Percentiles rank a stretch among this genome's conserved stretches.
Evolutionary conservation across 805 yeast genomes (phyloP).

Genomic region (Kuraishia capsulata): DNA sequence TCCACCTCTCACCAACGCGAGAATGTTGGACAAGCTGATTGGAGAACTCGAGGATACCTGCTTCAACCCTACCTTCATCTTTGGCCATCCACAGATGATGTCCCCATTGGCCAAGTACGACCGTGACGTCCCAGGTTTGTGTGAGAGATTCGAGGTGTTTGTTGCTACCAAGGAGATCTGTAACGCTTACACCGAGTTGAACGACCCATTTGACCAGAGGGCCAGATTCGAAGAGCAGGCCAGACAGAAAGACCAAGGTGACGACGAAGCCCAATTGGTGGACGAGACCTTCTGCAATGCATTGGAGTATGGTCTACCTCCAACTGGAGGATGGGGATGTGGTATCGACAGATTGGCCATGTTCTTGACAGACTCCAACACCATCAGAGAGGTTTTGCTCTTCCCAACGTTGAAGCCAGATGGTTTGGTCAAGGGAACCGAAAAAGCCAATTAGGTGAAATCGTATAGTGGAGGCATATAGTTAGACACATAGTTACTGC

Average conservation of each 20-base stretch:
- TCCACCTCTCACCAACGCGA: conserved; percentile 88
- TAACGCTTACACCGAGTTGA: conserved; percentile 97
- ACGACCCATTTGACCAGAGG: conserved; percentile 98
- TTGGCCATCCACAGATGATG: conserved; percentile 99
- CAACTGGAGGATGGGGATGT: conserved; percentile 99
- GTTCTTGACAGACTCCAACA: conserved; percentile 95
- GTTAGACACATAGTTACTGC: too few relatives aligned
- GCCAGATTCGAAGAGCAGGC: conserved; percentile 98
- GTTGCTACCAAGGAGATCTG: conserved; percentile 98
- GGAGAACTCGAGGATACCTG: conserved; percentile 94
- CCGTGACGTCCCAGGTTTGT: conserved; percentile 84
- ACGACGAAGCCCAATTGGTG: conserved; percentile 94
- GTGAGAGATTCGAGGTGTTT: conserved; percentile 97
- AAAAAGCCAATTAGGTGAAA: conserved; percentile 12
- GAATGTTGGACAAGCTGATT: conserved; percentile 97
- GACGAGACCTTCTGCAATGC: conserved; percentile 98
- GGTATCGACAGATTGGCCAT: conserved; percentile 97
- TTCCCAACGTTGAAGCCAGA: conserved; percentile 99
- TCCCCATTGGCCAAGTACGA: conserved; percentile 97
- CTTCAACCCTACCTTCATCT: conserved; percentile 94
- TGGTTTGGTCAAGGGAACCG: conserved; percentile 28
- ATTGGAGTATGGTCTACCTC: conserved; percentile 96
- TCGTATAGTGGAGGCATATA: too few relatives aligned
- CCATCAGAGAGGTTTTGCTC: conserved; percentile 93
- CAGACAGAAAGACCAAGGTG: conserved; percentile 97